Evolutionary conservation across 805 yeast species (phyloP), one percentile per base, ranked within the genome.

Genomic region (Myxozyma lipomycoides): DNA sequence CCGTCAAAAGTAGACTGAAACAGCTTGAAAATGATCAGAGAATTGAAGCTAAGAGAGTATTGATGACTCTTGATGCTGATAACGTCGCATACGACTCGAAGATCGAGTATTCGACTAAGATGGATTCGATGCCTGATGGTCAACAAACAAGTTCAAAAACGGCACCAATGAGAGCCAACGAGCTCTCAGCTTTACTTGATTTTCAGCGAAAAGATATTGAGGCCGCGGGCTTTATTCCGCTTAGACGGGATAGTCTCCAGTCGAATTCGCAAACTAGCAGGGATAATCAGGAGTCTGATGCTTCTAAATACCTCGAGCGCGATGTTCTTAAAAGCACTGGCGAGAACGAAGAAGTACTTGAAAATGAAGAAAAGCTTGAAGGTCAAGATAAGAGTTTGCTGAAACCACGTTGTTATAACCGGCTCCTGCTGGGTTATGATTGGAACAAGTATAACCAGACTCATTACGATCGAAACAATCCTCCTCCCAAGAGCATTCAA

Each of bases 401-500:
- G 21, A 60, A 64, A 38, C 72, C 72, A 3, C 46, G 61, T 21
- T 67, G 60, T 47, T 56, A 43, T 49, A 66, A 63, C 43, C 49
- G 65, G n/a, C 69, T 66, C 2, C 51, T 61, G 18, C 50, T 65
- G 51, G 73, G 72, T 1, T 69, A 58, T 44, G 68, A 67, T 17
- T 68, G 72, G 72, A 69, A 65, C 46, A 51, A 58, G 41, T 68
- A 69, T 52, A 68, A 69, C 43, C 64, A 64, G 47, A 55, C 65
- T 3, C 72, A 69, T 47, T 68, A 64, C 51, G 55, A 46, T 37
- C 45, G 54, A 18, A 64, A 68, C n/a, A 61, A 67, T 36, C 70
- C 69, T 18, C 72, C 72, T 3, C 72, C 72, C 1, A 70, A 65
- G 46, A 48, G 58, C 5, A 69, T 67, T 15, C 68, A 64, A 49